phyloP scores from a whole-genome alignment of 306 rosid species.

The Trifolium dubium region DNA sequence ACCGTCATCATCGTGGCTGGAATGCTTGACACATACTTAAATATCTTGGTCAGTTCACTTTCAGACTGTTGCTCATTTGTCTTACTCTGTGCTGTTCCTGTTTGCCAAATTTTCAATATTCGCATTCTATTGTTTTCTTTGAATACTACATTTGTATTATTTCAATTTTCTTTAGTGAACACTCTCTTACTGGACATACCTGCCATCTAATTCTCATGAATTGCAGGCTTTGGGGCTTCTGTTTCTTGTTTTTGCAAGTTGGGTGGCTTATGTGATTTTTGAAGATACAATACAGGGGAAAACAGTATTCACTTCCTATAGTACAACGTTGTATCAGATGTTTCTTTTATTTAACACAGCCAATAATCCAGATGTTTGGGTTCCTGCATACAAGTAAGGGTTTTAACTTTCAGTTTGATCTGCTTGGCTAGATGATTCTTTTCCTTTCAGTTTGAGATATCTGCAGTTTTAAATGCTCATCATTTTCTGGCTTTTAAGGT shows the following conservation, averaged over 20 bases:
- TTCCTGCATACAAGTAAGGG: constrained; percentile 97
- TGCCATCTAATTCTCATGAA: constrained; percentile 31
- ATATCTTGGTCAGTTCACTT: constrained; percentile 74
- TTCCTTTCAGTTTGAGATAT: constrained; percentile 37
- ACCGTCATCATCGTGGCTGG: constrained; percentile 75
- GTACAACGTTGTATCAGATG: constrained; percentile 81
- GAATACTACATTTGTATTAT: constrained; percentile 31
- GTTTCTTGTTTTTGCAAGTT: constrained; percentile 91
- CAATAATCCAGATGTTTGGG: constrained; percentile 98
- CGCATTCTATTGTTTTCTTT: constrained; percentile 26
- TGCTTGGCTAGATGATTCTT: constrained; percentile 30
- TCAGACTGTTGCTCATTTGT: constrained; percentile 36
- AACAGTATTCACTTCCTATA: constrained; percentile 78
- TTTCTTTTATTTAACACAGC: constrained; percentile 86
- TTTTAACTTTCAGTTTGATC: constrained; percentile 35
- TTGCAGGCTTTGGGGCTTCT: constrained; percentile 88
- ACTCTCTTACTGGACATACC: constrained; percentile 21
- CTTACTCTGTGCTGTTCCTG: constrained; percentile 34
- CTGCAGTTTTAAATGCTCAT: constrained; percentile 25
- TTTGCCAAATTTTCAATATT: constrained; percentile 30
- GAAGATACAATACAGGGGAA: constrained; percentile 91
- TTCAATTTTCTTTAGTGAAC: constrained; percentile 28
- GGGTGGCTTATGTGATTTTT: constrained; percentile 95
- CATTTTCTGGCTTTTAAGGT: constrained; percentile 62
- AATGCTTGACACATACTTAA: constrained; percentile 90